Evolutionary conservation across 2,329 filamentous ascomycete species (phyloP), one percentile per base, ranked within the genome.

Genomic region (Colletotrichum tabaci): DNA sequence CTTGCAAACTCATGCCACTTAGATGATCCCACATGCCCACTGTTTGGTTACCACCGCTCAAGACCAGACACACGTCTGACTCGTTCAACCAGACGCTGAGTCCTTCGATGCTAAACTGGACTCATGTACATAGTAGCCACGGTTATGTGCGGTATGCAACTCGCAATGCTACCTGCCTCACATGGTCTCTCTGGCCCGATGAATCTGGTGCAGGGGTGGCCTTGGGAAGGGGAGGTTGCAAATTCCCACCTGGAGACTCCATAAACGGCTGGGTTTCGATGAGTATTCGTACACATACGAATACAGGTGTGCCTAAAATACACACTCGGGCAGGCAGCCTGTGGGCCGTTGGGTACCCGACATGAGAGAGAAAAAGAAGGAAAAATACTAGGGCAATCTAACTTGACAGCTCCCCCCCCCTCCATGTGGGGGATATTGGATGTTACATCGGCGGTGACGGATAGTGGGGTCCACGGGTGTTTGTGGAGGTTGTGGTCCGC

Each of bases 401-500:
- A 58, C 46, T 38, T 38, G n/a, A 46, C n/a, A 47, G 55, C 30
- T 56, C 44, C 26, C 30, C 30, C 30, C 30, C 30, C 30, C 30
- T 9, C 47, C 35, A 46, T 62, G 57, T 67, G 57, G 57, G 68
- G 64, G 57, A 47, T n/a, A n/a, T 49, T 40, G 18, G 35, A 47
- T 52, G 64, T 57, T 38, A 57, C 64, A 62, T 61, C 50, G 42
- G 40, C 18, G 56, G 15, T 50, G 44, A 23, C 49, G 57, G 44
- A 46, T 21, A 44, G 57, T 50, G 64, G 68, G 60, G 52, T 52
- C 18, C 30, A 42, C 60, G 60, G 64, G 47, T 62, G 65, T 55
- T 47, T 58, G 67, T 66, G 67, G 64, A 71, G 50, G 57, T 21
- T 38, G 57, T 30, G 52, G 26, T 52, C 57, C 35, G 64, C 50